Evolutionary conservation across 768 basidiomycete genomes (phyloP), one percentile per base, ranked within the genome.

Genomic region (Daedaleopsis nitida): DNA sequence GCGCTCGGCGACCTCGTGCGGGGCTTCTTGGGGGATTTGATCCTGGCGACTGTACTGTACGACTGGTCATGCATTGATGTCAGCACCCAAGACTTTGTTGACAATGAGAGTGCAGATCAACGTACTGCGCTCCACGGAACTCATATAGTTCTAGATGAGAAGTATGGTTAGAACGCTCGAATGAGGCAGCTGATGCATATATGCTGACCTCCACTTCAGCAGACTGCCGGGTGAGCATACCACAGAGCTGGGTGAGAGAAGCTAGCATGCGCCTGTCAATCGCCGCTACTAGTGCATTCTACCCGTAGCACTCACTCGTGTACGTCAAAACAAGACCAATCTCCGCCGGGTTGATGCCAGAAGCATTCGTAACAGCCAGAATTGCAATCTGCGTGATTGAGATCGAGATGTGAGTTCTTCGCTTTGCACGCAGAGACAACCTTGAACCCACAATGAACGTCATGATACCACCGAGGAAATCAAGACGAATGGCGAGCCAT

Each of bases 291-390:
- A 17, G 38, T 23, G 16, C n/a, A 16, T 21, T 24, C 1, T 13
- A 19, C 21, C 1, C 2, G 12, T 21, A n/a, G 19, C 4, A 63
- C 74, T 50, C 61, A 85, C 83, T 84, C 7, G 81, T 82, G 59
- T 87, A 91, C 0, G 88, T 88, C 23, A 94, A 74, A 23, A 88
- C 83, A 23, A 94, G 75, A 66, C 91, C 92, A 52, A 87, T 86
- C 65, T 88, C 81, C 0, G 89, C 84, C 0, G 92, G 82, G 42
- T 78, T 83, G 59, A 89, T 85, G 0, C 79, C 79, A 19, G 82
- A 80, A 2, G 83, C 76, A 11, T 82, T 82, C 4, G 78, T 74
- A 4, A 86, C 86, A 12, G 84, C 80, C 69, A 92, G 84, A 52
- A 92, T 73, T 0, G 84, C 88, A 32, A 93, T 85, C 84, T 86